Base-by-base conservation (phyloP, 1,139 yeast genomes). In the Keqinozyma sinolaborantium region DNA sequence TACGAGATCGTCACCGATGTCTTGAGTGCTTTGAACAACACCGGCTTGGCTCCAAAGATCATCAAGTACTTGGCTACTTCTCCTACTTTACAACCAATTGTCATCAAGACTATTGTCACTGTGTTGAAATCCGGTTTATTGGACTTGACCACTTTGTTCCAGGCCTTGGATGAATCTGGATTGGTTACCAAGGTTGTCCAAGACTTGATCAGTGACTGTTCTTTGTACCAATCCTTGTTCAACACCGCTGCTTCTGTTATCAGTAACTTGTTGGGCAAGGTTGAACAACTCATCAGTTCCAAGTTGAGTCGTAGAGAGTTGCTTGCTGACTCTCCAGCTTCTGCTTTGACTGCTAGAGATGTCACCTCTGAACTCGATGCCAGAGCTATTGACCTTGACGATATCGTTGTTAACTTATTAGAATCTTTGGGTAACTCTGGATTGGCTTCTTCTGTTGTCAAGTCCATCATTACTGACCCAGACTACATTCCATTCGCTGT, bases 351-450 rank as follows among this genome's bases (percentile, higher is more conserved):
- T 6, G 14, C 25, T 9, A 12, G 13, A 10, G 25, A 23, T 9
- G 6, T 9, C 13, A 19, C 11, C 13, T 9, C 5, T 27, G 36
- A 32, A 14, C 35, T 42, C 23, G 40, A 41, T 25, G 37, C 39
- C 5, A 41, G 47, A 40, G 35, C 30, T 14, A 12, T 44, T 26
- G 68, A 56, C 35, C 41, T 51, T 21, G 48, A 60, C 39, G 47
- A 48, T 16, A 52, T 65, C 29, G 58, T 63, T 11, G 58, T 60
- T 26, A 64, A 63, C 35, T 52, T 65, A 34, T 61, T 67, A 45
- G 61, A 66, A 44, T 64, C 71, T 6, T 60, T 67, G 44, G 66
- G 56, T 26, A 37, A 53, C 28, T 66, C 73, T 11, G 73, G 73
- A 12, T 64, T 68, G 43, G 73, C 70, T 12, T 44, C 62, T 27